These are phyloP conservation scores for Diplodia sapinea DNA, from an alignment of 2,329 filamentous ascomycete species.

Conservation along the genomic window DNA sequence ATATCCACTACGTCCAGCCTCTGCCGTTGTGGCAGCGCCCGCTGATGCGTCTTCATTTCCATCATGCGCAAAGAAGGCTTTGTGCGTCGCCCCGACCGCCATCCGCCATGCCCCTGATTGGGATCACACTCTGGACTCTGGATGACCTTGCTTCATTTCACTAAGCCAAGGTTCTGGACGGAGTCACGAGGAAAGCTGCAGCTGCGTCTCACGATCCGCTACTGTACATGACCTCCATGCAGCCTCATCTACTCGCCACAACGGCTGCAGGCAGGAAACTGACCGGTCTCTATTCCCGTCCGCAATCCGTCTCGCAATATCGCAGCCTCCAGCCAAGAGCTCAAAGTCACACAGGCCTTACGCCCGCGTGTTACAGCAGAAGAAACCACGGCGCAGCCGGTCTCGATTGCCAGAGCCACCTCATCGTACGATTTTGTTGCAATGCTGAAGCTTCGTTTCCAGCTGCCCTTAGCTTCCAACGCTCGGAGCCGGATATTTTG, in stretches of 20 bases:
- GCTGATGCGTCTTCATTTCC: slow-evolving; percentile 23
- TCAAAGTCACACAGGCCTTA: neutral
- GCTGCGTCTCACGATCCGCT: slow-evolving; percentile 1
- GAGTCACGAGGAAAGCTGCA: slow-evolving; percentile 19
- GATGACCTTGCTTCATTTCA: neutral
- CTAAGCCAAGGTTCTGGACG: neutral
- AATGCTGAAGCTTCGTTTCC: too few relatives aligned
- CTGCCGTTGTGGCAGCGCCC: slow-evolving; percentile 14
- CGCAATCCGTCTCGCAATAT: neutral
- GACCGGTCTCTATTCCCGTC: neutral
- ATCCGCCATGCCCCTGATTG: neutral
- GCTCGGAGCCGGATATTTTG: slow-evolving; percentile 5
- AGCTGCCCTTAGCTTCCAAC: neutral
- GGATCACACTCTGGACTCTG: neutral
- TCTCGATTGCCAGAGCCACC: neutral
- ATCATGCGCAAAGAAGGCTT: slow-evolving; percentile 14
- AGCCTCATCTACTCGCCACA: slow-evolving; percentile 23
- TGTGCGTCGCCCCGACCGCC: neutral
- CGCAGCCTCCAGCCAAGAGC: neutral
- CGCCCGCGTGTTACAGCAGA: slow-evolving; percentile 8
- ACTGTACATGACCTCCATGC: slow-evolving; percentile 4
- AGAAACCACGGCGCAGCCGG: neutral
- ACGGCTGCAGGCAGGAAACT: neutral
- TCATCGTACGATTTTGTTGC: slow-evolving; percentile 11
- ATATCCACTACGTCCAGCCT: slow-evolving; percentile 11